Percentiles rank a stretch among this genome's conserved stretches.
phyloP scores from a whole-genome alignment of 129 eudicot genomes.

The Centaurea solstitialis region DNA sequence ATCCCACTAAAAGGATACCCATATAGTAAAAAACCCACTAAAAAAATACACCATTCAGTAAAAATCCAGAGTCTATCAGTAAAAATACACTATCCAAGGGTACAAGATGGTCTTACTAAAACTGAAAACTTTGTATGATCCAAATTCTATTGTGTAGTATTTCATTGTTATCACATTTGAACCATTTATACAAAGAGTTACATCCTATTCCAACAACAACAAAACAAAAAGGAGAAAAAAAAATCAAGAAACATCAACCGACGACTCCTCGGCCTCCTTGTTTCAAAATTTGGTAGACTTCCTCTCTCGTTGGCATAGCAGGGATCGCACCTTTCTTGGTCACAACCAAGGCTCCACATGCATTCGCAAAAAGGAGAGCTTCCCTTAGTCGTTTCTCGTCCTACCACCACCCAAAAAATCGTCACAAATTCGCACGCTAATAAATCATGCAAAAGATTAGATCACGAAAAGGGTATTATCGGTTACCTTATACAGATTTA shows the following conservation, averaged over 20 bases:
- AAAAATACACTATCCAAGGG: too few species aligned
- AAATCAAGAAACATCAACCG: neutral
- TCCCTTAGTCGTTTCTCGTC: slow-evolving; percentile 63
- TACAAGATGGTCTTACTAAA: too few species aligned
- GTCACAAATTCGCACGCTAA: neutral
- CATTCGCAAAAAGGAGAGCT: slow-evolving; percentile 73
- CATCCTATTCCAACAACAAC: neutral
- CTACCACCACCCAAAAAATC: slow-evolving; percentile 35
- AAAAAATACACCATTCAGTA: too few species aligned
- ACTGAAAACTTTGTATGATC: too few species aligned
- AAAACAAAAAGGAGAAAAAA: neutral
- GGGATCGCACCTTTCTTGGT: slow-evolving; percentile 76
- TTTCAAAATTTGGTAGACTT: slow-evolving; percentile 40
- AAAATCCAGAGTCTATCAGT: too few species aligned
- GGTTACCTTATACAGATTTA: slow-evolving; percentile 49
- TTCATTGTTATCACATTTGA: neutral
- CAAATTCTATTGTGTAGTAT: too few species aligned
- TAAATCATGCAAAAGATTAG: neutral
- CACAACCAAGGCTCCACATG: slow-evolving; percentile 75
- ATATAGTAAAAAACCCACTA: too few species aligned
- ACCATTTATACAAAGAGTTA: neutral
- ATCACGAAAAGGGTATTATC: neutral
- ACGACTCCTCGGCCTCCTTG: slow-evolving; percentile 14
- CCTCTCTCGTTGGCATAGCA: slow-evolving; percentile 68
- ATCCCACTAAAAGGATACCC: too few species aligned